phyloP scores from a whole-genome alignment of 495 filamentous ascomycete species.

The Lasiosphaeriaceae sp. region DNA sequence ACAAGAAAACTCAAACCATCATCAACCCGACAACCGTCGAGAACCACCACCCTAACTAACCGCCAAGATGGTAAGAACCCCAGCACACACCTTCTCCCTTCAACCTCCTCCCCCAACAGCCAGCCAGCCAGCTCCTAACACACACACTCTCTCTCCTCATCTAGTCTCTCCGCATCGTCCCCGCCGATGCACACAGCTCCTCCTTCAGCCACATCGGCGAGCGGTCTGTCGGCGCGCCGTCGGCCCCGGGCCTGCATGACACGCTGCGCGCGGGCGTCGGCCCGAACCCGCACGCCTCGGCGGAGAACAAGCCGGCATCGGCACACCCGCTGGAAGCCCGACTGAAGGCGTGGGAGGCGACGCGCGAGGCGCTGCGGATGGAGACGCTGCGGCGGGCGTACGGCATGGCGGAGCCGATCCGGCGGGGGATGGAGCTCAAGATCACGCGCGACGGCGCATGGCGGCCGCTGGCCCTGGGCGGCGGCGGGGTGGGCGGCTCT shows the following conservation, averaged over 20 bases:
- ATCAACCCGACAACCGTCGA: neutral
- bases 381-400: constrained; percentile 76
- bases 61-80: neutral
- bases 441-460: constrained; percentile 59
- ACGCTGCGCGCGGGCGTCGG: constrained; percentile 79
- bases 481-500: constrained; percentile 15
- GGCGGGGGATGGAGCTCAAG: constrained; percentile 92
- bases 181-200: constrained; percentile 55
- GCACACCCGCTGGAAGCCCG: constrained; percentile 89
- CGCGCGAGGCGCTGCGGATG: constrained; percentile 85
- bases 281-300: constrained; percentile 42
- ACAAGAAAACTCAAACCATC: neutral
- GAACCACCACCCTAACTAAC: neutral
- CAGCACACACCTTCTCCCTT: no score
- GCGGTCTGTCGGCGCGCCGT: constrained; percentile 66
- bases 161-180: constrained; percentile 87
- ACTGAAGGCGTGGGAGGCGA: constrained; percentile 75
- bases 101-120: no score
- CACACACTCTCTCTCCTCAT: neutral
- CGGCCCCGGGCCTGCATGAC: constrained; percentile 87
- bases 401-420: constrained; percentile 89
- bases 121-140: neutral
- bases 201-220: constrained; percentile 55
- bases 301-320: constrained; percentile 44
- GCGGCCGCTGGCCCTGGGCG: constrained; percentile 46